These are phyloP conservation scores for Ophiostoma perfectum DNA, from an alignment of 2,329 filamentous ascomycete genomes.

Conservation along the genomic window DNA sequence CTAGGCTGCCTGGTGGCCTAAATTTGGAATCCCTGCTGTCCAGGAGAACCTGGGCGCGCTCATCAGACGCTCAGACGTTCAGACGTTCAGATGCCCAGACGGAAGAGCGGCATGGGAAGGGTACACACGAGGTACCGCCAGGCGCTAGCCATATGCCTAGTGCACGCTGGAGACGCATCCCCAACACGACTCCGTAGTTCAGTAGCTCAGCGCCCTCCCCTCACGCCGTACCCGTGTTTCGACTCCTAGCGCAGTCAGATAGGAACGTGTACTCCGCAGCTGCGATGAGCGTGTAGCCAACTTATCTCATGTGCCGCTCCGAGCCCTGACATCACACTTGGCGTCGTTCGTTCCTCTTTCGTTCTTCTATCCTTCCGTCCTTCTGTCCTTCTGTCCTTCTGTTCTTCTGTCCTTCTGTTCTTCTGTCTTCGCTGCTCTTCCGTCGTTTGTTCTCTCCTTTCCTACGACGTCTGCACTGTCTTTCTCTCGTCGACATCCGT, in stretches of 20 bases:
- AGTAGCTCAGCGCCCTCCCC: too few species aligned
- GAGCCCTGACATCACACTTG: constrained; percentile 6
- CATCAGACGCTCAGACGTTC: constrained; percentile 1
- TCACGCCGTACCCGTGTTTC: background rate
- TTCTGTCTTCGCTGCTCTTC: too few species aligned
- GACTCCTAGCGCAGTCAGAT: background rate
- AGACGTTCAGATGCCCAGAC: background rate
- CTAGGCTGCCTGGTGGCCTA: background rate
- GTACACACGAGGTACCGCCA: too few species aligned
- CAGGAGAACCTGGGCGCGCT: background rate
- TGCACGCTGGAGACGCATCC: too few species aligned
- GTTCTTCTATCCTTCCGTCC: background rate
- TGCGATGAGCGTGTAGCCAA: background rate
- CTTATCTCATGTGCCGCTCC: background rate
- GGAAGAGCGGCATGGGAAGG: background rate
- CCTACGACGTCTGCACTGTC: too few species aligned
- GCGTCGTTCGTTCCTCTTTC: background rate
- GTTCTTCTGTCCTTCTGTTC: too few species aligned
- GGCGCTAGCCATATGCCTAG: too few species aligned
- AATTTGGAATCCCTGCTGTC: background rate
- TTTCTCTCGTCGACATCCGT: too few species aligned
- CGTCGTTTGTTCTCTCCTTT: too few species aligned
- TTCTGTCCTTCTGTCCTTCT: too few species aligned
- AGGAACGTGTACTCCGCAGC: background rate
- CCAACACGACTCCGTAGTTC: too few species aligned